Conservation (phyloP, 768 basidiomycete species). For the Mycena epipterygia region DNA sequence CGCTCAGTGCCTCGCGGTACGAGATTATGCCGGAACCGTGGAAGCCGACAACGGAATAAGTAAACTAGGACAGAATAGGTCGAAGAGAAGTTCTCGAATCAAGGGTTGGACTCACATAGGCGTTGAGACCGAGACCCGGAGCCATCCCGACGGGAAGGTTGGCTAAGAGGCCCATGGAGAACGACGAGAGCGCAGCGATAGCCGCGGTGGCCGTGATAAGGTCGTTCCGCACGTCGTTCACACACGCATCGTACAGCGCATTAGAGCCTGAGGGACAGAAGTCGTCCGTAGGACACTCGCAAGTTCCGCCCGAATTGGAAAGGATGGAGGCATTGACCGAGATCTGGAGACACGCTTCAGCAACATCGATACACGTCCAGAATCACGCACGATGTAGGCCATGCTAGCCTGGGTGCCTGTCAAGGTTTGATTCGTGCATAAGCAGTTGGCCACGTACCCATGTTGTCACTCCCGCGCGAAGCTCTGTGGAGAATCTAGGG, state of each 20-base stretch:
- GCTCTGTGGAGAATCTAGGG: constrained; percentile 67
- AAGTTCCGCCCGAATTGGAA: constrained; percentile 83
- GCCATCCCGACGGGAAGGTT: constrained; percentile 84
- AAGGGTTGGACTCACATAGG: no score
- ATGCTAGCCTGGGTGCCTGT: constrained; percentile 41
- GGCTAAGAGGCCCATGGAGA: constrained; percentile 86
- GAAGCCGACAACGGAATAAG: constrained; percentile 90
- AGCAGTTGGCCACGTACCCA: no score
- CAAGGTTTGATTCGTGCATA: constrained; percentile 47
- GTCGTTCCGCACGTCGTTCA: constrained; percentile 76
- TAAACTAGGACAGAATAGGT: no score
- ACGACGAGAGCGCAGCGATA: constrained; percentile 78
- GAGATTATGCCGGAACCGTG: constrained; percentile 80
- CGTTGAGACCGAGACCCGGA: no score
- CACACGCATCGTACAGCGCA: constrained; percentile 66
- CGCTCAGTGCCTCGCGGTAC: constrained; percentile 88
- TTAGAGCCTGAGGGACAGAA: constrained; percentile 61
- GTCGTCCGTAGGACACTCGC: constrained; percentile 76
- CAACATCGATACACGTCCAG: background rate
- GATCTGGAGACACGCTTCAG: constrained; percentile 48
- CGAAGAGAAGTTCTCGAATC: no score
- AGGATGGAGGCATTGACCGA: constrained; percentile 90
- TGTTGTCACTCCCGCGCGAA: constrained; percentile 87
- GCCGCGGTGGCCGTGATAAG: constrained; percentile 88
- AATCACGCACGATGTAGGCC: constrained; percentile 80